These are phyloP conservation scores for Neocucurbitaria cava DNA, from an alignment of 2,329 filamentous ascomycete species.

Conservation along the genomic window DNA sequence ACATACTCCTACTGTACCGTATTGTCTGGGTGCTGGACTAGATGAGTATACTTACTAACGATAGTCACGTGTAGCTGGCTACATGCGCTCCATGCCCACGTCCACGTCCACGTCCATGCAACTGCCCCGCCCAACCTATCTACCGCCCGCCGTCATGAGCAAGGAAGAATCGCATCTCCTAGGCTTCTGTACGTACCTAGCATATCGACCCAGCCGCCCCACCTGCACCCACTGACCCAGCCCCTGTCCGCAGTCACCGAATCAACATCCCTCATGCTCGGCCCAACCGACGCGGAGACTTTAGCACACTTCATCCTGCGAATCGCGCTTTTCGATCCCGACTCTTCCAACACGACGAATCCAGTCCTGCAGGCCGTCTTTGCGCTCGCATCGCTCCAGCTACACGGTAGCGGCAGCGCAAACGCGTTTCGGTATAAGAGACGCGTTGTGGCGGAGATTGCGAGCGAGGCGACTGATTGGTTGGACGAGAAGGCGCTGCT, in stretches of 20 bases:
- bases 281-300: slow-evolving; percentile 15
- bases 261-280: slow-evolving; percentile 19
- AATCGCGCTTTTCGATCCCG: slow-evolving; percentile 17
- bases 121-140: slow-evolving; percentile 11
- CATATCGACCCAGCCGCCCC: background rate
- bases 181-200: slow-evolving; percentile 14
- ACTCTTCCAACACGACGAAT: slow-evolving; percentile 13
- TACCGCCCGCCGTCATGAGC: slow-evolving; percentile 11
- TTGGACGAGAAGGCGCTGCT: slow-evolving; percentile 16
- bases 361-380: slow-evolving; percentile 18
- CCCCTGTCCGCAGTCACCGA: slow-evolving; percentile 15
- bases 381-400: slow-evolving; percentile 18
- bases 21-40: slow-evolving; percentile 3
- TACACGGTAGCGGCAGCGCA: slow-evolving; percentile 13
- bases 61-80: slow-evolving; percentile 7
- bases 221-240: slow-evolving; percentile 8
- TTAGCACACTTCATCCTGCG: slow-evolving; percentile 16
- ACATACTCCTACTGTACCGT: too few species aligned
- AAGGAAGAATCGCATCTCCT: slow-evolving; percentile 15
- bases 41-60: too few species aligned
- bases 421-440: slow-evolving; percentile 21
- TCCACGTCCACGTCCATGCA: too few species aligned
- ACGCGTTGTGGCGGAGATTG: slow-evolving; percentile 9
- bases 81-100: too few species aligned
- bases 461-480: slow-evolving; percentile 11